These are phyloP conservation scores for Plantago rigida DNA, from an alignment of 305 asterid species.

Conservation along the genomic window DNA sequence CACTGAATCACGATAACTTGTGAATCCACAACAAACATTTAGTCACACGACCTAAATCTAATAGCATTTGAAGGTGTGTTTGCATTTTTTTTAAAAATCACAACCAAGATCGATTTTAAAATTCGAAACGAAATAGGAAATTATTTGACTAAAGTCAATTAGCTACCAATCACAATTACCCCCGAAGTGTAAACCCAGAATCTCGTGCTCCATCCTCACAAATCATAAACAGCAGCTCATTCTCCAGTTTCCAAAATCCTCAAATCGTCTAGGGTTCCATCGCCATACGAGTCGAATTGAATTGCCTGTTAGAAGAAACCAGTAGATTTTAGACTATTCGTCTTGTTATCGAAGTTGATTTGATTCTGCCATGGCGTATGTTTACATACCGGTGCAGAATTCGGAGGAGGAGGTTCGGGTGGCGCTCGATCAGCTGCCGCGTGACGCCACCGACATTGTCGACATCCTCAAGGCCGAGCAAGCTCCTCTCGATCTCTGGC, in stretches of 20 bases:
- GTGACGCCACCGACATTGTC: constrained; percentile 93
- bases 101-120: too few species aligned
- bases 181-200: too few species aligned
- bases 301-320: constrained; percentile 6
- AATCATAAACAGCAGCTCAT: too few species aligned
- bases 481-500: constrained; percentile 98
- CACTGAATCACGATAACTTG: too few species aligned
- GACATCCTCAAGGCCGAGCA: constrained; percentile 98
- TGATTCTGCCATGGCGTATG: constrained; percentile 46
- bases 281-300: constrained; percentile 5
- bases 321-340: neutral
- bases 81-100: neutral
- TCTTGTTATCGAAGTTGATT: neutral
- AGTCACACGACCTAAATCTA: too few species aligned
- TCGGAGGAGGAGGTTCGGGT: constrained; percentile 97
- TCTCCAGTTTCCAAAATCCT: constrained; percentile 6
- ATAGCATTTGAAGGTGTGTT: too few species aligned
- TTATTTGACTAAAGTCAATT: too few species aligned
- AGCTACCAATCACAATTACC: too few species aligned
- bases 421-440: constrained; percentile 90
- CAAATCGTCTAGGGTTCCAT: constrained; percentile 17
- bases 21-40: too few species aligned
- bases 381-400: constrained; percentile 87
- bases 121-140: too few species aligned
- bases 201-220: too few species aligned